phyloP scores from a whole-genome alignment of 345 rosid genomes.

The Corchorus capsularis region DNA sequence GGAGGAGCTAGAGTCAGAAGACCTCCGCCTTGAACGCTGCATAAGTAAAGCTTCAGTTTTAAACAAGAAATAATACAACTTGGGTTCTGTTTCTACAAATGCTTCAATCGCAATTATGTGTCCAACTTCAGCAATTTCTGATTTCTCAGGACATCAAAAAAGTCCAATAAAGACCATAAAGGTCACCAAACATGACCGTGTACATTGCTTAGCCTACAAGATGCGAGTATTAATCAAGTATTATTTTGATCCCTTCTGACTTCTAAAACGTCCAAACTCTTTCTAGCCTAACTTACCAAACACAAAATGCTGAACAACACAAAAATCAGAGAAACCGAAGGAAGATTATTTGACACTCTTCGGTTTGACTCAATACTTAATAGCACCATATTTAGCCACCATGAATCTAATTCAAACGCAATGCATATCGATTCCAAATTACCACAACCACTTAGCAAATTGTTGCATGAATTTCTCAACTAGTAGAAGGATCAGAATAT shows the following conservation, averaged over 20 bases:
- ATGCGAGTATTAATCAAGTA: not conserved
- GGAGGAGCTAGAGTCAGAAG: conserved; percentile 56
- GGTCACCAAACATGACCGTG: not conserved
- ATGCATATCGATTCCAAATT: not conserved
- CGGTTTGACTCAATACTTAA: not conserved
- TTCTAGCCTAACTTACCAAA: not conserved
- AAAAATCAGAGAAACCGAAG: not conserved
- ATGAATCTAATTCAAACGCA: not conserved
- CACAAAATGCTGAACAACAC: not conserved
- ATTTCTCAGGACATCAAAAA: not conserved
- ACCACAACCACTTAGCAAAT: not conserved
- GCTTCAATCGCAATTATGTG: not conserved
- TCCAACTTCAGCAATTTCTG: not conserved
- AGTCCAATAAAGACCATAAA: not conserved
- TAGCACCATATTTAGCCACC: not conserved
- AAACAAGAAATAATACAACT: not conserved
- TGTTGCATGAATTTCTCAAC: not conserved
- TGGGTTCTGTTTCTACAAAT: not conserved
- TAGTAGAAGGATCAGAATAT: not conserved
- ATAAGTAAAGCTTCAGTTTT: conserved; percentile 14
- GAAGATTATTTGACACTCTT: not conserved
- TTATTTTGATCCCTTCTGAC: not conserved
- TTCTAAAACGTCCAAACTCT: not conserved
- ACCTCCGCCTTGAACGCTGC: conserved; percentile 75
- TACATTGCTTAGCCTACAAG: not conserved